Conservation (phyloP, 768 basidiomycete genomes). For the Collybia sp. region DNA sequence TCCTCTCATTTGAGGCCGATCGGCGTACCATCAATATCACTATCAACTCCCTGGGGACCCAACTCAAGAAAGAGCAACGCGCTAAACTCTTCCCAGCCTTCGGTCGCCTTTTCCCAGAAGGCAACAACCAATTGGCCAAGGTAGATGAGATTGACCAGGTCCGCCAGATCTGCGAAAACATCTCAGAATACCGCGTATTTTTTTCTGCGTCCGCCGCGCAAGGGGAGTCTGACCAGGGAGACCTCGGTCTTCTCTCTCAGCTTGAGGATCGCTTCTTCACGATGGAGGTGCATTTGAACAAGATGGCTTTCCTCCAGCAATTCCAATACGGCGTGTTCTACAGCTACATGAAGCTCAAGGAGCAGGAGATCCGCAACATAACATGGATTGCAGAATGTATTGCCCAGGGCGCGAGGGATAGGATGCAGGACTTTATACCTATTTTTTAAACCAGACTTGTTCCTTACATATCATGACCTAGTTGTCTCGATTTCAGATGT, state of each 20-base stretch:
- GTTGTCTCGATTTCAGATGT: too few species aligned
- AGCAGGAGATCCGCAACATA: constrained; percentile 84
- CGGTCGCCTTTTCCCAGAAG: constrained; percentile 91
- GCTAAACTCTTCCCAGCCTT: constrained; percentile 92
- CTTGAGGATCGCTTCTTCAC: constrained; percentile 95
- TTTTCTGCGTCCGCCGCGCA: constrained; percentile 44
- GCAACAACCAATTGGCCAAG: constrained; percentile 89
- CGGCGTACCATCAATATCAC: constrained; percentile 97
- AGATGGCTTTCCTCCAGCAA: constrained; percentile 91
- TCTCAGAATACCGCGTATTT: constrained; percentile 88
- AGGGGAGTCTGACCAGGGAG: constrained; percentile 34
- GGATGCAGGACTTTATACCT: constrained; percentile 94
- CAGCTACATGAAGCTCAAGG: constrained; percentile 88
- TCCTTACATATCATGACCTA: too few species aligned
- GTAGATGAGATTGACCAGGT: constrained; percentile 97
- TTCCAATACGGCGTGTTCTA: constrained; percentile 95
- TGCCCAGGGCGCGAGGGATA: constrained; percentile 91
- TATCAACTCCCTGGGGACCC: constrained; percentile 97
- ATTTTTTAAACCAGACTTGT: constrained; percentile 53
- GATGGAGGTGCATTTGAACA: constrained; percentile 91
- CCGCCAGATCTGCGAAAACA: constrained; percentile 77
- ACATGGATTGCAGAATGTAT: constrained; percentile 99
- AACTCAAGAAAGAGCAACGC: constrained; percentile 91
- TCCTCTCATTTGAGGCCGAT: constrained; percentile 96
- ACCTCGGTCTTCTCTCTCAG: constrained; percentile 49